A percentile compares a stretch with the other conserved stretches of the same genome.
Evolutionary conservation across 495 filamentous ascomycete genomes (phyloP).

Genomic region (Trichodelitschia bisporula): DNA sequence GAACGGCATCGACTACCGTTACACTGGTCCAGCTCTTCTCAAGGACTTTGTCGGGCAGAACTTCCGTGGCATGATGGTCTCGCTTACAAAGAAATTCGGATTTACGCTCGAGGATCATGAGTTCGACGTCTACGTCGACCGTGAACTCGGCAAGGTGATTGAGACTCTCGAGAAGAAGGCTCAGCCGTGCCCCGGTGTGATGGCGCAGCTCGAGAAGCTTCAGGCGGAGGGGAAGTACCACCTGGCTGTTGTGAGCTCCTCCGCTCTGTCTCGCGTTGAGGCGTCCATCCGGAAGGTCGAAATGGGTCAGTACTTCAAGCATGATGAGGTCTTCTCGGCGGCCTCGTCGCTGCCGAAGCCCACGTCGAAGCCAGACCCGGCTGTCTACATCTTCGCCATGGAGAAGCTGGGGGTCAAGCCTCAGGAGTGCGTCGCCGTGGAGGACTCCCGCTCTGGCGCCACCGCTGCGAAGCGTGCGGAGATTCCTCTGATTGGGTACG

Average conservation of each 20-base stretch:
- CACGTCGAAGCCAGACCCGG: slow-evolving; percentile 79
- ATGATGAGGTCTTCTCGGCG: slow-evolving; percentile 56
- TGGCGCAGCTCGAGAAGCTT: slow-evolving; percentile 39
- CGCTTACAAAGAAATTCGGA: slow-evolving; percentile 49
- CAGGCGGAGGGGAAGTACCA: slow-evolving; percentile 37
- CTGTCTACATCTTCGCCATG: slow-evolving; percentile 69
- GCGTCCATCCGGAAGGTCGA: slow-evolving; percentile 62
- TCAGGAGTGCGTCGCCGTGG: slow-evolving; percentile 57
- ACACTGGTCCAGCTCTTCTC: slow-evolving; percentile 59
- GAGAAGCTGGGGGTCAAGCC: slow-evolving; percentile 48
- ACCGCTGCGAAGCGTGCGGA: slow-evolving; percentile 58
- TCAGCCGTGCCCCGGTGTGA: slow-evolving; percentile 50
- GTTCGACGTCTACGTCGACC: slow-evolving; percentile 48
- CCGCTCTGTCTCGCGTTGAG: slow-evolving; percentile 50
- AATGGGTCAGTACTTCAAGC: slow-evolving; percentile 57
- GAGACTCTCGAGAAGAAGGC: slow-evolving; percentile 48
- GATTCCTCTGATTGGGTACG: slow-evolving; percentile 68
- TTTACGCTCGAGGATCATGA: slow-evolving; percentile 44
- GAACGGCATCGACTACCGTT: slow-evolving; percentile 38
- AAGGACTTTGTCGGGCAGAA: slow-evolving; percentile 85
- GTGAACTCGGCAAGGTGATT: slow-evolving; percentile 67
- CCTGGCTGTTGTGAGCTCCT: slow-evolving; percentile 62
- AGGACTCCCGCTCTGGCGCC: slow-evolving; percentile 76
- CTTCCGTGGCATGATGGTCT: slow-evolving; percentile 76
- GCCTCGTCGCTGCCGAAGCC: slow-evolving; percentile 55